phyloP scores from a whole-genome alignment of 1,284 basidiomycete species.

The Testicularia cyperi region DNA sequence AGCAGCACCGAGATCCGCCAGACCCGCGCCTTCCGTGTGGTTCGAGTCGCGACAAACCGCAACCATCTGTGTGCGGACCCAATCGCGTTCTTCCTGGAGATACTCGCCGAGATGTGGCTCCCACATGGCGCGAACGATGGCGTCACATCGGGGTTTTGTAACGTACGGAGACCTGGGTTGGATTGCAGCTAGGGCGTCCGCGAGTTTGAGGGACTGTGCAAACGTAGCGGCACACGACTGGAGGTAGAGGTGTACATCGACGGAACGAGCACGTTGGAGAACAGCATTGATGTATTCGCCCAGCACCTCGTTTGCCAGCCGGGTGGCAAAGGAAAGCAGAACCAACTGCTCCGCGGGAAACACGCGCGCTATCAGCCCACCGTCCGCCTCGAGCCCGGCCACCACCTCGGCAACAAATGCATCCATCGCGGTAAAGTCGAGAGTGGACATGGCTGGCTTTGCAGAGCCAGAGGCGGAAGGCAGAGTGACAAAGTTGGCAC shows the following conservation, averaged over 20 bases:
- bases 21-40: slow-evolving; percentile 71
- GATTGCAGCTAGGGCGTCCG: slow-evolving; percentile 64
- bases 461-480: slow-evolving; percentile 7
- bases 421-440: slow-evolving; percentile 92
- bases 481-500: slow-evolving; percentile 67
- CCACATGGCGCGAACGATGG: slow-evolving; percentile 84
- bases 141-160: slow-evolving; percentile 68
- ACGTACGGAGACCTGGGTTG: slow-evolving; percentile 37
- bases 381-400: slow-evolving; percentile 70
- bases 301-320: slow-evolving; percentile 72
- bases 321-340: slow-evolving; percentile 73
- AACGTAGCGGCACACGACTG: slow-evolving; percentile 86
- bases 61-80: slow-evolving; percentile 65
- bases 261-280: slow-evolving; percentile 73
- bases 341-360: slow-evolving; percentile 79
- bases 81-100: slow-evolving; percentile 86
- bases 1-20: no score
- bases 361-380: slow-evolving; percentile 75
- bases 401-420: slow-evolving; percentile 76
- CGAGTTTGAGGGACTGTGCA: slow-evolving; percentile 80
- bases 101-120: slow-evolving; percentile 95
- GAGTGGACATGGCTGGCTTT: slow-evolving; percentile 37
- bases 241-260: slow-evolving; percentile 75
- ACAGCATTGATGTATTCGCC: slow-evolving; percentile 79
- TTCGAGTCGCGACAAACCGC: slow-evolving; percentile 64